phyloP scores from a whole-genome alignment of 2,329 filamentous ascomycete species.

The Ascochyta pisi region DNA sequence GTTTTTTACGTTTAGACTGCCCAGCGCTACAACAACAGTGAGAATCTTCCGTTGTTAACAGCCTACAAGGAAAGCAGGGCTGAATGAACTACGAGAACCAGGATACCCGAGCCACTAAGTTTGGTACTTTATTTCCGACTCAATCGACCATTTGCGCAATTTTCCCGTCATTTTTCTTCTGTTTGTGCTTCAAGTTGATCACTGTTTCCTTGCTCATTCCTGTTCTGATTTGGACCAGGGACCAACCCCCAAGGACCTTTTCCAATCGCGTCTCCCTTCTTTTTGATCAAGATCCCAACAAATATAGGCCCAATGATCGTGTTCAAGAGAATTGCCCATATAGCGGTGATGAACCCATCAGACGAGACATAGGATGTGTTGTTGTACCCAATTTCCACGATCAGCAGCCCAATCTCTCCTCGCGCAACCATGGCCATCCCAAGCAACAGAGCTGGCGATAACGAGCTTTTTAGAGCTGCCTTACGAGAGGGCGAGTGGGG shows the following conservation, averaged over 20 bases:
- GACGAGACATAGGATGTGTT: constrained; percentile 34
- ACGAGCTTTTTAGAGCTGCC: constrained; percentile 10
- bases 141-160: neutral
- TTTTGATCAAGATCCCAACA: constrained; percentile 33
- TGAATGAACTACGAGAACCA: too few species aligned
- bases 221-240: constrained; percentile 13
- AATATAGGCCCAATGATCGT: constrained; percentile 33
- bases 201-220: neutral
- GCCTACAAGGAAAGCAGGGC: too few species aligned
- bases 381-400: constrained; percentile 39
- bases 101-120: too few species aligned
- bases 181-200: constrained; percentile 9
- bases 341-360: constrained; percentile 31
- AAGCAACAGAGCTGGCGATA: constrained; percentile 23
- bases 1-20: too few species aligned
- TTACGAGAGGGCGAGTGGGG: constrained; percentile 10
- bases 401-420: constrained; percentile 39
- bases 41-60: too few species aligned
- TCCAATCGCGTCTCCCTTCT: constrained; percentile 25
- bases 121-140: too few species aligned
- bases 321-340: constrained; percentile 36
- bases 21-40: too few species aligned
- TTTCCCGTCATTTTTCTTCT: neutral
- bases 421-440: constrained; percentile 38
- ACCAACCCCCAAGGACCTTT: constrained; percentile 25